Base-by-base conservation (phyloP, 75 land plant genomes). In the Ceratopteris richardii region DNA sequence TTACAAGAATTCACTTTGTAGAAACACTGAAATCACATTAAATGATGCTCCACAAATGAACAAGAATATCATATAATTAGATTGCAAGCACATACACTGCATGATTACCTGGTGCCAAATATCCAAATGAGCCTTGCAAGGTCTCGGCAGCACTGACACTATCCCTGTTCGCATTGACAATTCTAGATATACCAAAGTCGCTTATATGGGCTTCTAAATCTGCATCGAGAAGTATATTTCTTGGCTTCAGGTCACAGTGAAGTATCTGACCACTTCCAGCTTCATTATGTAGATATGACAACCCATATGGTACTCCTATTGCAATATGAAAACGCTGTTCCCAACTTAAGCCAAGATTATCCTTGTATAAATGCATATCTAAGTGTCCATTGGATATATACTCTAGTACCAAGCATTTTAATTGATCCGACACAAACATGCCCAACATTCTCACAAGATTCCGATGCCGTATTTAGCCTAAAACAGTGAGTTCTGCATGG, bases 391-490 rank as follows among this genome's bases (percentile, higher is more conserved):
- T 83, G 26, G 75, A 63, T 51, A 90, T 40, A 62, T 64, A 90
- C 52, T 86, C 75, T 23, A 86, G 75, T 24, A 86, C 87, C 53
- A 86, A 51, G 56, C 68, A 76, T 40, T 14, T 40, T 66, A 73
- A 75, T 1, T 70, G 81, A 1, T 52, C 66, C 61, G 78, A 61
- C 50, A 85, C 81, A 48, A 77, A 90, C 22, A 40, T 80, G 6
- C 85, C 82, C 31, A 80, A 44, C 0, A 90, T 54, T 68, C 68
- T 86, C 42, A 90, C 77, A 7, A 90, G 79, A 28, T 80, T 86
- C 17, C 77, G 40, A 56, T 90, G 96, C 55, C 87, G 54, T 0
- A 77, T 43, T 53, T 79, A 65, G 2, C 80, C 75, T 56, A 86
- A 36, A 2, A 66, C 46, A 20, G 63, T 62, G 24, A 76, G 70